Conservation (phyloP, 2,329 filamentous ascomycete species). For the Drechslerella coelobrocha region DNA sequence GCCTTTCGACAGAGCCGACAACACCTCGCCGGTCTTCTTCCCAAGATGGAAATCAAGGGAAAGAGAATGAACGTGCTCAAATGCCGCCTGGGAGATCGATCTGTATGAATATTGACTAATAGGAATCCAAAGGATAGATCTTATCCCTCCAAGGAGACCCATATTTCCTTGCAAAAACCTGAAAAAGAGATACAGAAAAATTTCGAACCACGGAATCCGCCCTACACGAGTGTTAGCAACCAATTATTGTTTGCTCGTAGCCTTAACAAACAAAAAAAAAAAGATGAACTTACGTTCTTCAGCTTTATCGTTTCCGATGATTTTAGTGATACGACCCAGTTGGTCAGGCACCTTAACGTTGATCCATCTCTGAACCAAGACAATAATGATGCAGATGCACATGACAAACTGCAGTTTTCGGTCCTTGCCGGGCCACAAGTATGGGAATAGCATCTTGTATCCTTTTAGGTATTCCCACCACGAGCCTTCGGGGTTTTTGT, state of each 20-base stretch:
- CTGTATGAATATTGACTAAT: constrained; percentile 97
- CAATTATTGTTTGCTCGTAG: too few relatives aligned
- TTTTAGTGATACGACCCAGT: constrained; percentile 78
- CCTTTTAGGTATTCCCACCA: constrained; percentile 97
- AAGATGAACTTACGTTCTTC: constrained; percentile 55
- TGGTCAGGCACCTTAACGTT: constrained; percentile 86
- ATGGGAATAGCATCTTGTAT: constrained; percentile 93
- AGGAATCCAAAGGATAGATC: constrained; percentile 90
- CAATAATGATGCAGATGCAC: constrained; percentile 78
- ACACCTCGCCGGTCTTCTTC: constrained; percentile 93
- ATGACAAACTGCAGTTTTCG: constrained; percentile 77
- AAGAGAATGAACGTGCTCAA: constrained; percentile 94
- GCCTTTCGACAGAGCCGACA: constrained; percentile 94
- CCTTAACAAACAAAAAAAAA: constrained; percentile 1
- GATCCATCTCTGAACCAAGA: constrained; percentile 79
- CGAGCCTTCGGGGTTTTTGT: constrained; percentile 75
- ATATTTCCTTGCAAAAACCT: constrained; percentile 87
- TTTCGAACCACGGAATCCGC: constrained; percentile 74
- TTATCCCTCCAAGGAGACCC: constrained; percentile 80
- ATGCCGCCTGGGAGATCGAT: constrained; percentile 89
- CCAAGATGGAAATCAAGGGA: constrained; percentile 96
- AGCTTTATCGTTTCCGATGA: constrained; percentile 67
- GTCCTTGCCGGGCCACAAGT: constrained; percentile 91
- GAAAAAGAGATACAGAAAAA: constrained; percentile 77
- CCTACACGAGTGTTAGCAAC: constrained; percentile 21